Conservation (phyloP, 2,329 filamentous ascomycete genomes). For the Talaromyces amestolkiae region DNA sequence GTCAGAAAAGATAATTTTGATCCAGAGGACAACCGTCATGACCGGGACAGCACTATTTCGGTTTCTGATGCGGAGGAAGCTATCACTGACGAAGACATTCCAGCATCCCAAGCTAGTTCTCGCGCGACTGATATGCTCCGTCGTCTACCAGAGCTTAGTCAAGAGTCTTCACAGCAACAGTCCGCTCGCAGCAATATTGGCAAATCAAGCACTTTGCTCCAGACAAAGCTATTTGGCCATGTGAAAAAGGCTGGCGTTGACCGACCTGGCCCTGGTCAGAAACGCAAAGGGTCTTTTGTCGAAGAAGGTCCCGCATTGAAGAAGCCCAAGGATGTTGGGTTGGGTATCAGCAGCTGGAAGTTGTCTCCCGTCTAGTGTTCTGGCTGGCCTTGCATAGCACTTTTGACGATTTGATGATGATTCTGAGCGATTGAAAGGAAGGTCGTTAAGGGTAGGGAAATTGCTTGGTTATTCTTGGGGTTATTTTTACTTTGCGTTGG, state of each 20-base stretch:
- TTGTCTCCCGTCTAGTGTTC: conserved; percentile 28
- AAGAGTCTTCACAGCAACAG: conserved; percentile 29
- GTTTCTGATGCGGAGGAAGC: conserved; percentile 55
- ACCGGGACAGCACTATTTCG: conserved; percentile 83
- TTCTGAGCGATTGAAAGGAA: not conserved
- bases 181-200: conserved; percentile 32
- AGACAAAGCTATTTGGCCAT: conserved; percentile 62
- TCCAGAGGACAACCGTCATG: conserved; percentile 40
- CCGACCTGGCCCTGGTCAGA: conserved; percentile 29
- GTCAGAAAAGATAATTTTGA: conserved; percentile 28
- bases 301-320: conserved; percentile 44
- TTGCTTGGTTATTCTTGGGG: not conserved
- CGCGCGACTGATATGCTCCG: conserved; percentile 73
- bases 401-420: conserved; percentile 12
- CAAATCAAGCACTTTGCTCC: conserved; percentile 50
- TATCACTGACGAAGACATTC: conserved; percentile 64
- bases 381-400: not conserved
- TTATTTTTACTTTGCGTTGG: not conserved
- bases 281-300: conserved; percentile 42
- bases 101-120: conserved; percentile 74
- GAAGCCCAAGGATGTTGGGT: conserved; percentile 53
- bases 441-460: not conserved
- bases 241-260: conserved; percentile 56
- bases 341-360: conserved; percentile 53
- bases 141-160: conserved; percentile 48